Evolutionary conservation across 2,329 filamentous ascomycete genomes (phyloP), one percentile per base, ranked within the genome.

Genomic region (Nemania abortiva): DNA sequence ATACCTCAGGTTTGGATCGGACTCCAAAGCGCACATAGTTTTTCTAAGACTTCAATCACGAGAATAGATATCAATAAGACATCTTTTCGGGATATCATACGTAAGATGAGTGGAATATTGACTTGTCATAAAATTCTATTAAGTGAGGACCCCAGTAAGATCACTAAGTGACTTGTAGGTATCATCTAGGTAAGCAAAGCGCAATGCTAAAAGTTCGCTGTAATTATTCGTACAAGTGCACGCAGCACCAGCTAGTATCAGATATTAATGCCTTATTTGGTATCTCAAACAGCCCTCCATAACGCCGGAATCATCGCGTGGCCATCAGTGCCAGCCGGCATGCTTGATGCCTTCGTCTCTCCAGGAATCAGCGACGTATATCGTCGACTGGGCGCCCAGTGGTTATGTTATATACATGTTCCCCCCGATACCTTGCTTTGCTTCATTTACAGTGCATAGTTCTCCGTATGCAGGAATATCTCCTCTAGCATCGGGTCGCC

Each of bases 381-480:
- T 66, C 55, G 60, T n/a, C 42, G 24, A 57, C 50, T 24, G 5
- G 52, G 39, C 52, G 27, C 27, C 54, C 29, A 24, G 18, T 11
- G 56, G n/a, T 13, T 70, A 72, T 70, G n/a, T n/a, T n/a, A n/a
- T n/a, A 69, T 70, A 72, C 68, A 72, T 39, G 50, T 39, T 45
- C 47, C 34, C 45, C 34, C 45, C 62, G n/a, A n/a, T n/a, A n/a
- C 50, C 50, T 27, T 27, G 54, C 13, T 47, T 34, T 42, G 15
- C 29, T 24, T 5, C 37, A 29, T 24, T 65, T 81, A 97, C 70
- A 97, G 85, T 60, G 94, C 93, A 83, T 97, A 98, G 80, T 98
- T 98, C 85, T 98, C 95, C 3, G 95, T 93, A 83, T 98, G 95
- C 79, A 98, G 81, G 79, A 95, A 98, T 63, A 98, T 92, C 86